Percentiles rank a stretch among this genome's conserved stretches.
phyloP scores from a whole-genome alignment of 1,139 yeast genomes.

The Saccharomyces hybrid region DNA sequence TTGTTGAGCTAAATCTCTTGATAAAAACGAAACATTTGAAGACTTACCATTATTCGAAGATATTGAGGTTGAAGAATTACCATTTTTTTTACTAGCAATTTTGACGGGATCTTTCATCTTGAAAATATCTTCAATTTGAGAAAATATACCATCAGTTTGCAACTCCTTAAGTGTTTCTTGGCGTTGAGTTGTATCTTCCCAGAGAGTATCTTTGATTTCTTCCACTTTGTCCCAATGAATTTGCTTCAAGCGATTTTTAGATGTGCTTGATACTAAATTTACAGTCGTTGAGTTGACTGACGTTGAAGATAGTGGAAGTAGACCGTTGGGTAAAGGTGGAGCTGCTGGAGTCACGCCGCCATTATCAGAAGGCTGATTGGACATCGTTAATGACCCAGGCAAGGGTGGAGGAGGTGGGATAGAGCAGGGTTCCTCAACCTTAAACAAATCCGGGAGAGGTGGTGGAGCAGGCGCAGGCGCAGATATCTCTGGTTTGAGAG shows the following conservation, averaged over 20 bases:
- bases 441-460: slow-evolving; percentile 16
- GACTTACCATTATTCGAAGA: neutral
- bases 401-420: slow-evolving; percentile 26
- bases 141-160: slow-evolving; percentile 58
- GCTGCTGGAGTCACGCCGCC: slow-evolving; percentile 20
- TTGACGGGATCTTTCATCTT: slow-evolving; percentile 41
- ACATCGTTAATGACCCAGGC: slow-evolving; percentile 16
- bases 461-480: slow-evolving; percentile 19
- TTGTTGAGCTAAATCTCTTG: slow-evolving; percentile 79
- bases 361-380: slow-evolving; percentile 1
- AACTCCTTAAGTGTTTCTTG: slow-evolving; percentile 48
- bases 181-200: slow-evolving; percentile 52
- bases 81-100: slow-evolving; percentile 36
- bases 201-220: slow-evolving; percentile 64
- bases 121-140: slow-evolving; percentile 72
- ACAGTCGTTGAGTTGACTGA: neutral
- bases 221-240: slow-evolving; percentile 92
- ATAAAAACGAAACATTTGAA: slow-evolving; percentile 45
- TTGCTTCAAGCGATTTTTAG: slow-evolving; percentile 69
- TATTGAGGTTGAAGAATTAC: slow-evolving; percentile 5
- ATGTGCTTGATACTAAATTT: slow-evolving; percentile 33
- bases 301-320: neutral
- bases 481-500: slow-evolving; percentile 9
- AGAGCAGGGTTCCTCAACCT: neutral
- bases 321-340: slow-evolving; percentile 6